A percentile compares a stretch with the other conserved stretches of the same genome.
These are phyloP conservation scores for Ilex aquifolium DNA, from an alignment of 257 asterid species.

Conservation along the genomic window DNA sequence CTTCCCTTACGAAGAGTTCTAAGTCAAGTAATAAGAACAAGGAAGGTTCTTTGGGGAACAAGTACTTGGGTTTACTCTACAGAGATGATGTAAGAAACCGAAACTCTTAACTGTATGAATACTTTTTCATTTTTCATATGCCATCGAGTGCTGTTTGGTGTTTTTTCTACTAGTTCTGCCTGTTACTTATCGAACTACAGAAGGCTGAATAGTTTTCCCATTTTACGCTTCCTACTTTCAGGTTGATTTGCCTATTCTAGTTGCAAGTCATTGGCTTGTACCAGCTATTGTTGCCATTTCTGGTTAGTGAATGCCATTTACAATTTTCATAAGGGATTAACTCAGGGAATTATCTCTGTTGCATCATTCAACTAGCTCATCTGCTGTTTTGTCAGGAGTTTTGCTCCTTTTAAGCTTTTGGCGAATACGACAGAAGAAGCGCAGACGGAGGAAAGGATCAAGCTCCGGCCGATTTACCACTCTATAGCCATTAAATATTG, in stretches of 20 bases:
- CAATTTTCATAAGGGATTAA: neutral
- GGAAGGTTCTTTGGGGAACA: constrained; percentile 44
- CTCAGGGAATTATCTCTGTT: neutral
- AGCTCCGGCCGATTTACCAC: constrained; percentile 45
- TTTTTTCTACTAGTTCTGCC: neutral
- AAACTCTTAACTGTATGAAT: neutral
- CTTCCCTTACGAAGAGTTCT: constrained; percentile 19
- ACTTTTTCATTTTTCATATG: neutral
- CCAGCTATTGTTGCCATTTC: constrained; percentile 63
- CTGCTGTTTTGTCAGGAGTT: constrained; percentile 40
- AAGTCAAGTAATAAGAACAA: constrained; percentile 24
- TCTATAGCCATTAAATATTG: constrained; percentile 16
- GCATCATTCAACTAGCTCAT: neutral
- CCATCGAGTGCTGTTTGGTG: neutral
- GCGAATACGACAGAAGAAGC: constrained; percentile 77
- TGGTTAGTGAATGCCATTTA: constrained; percentile 40
- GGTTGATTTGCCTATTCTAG: constrained; percentile 75
- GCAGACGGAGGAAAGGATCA: constrained; percentile 73
- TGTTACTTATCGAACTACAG: neutral
- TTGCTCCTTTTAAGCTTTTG: constrained; percentile 59
- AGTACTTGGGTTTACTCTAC: constrained; percentile 59
- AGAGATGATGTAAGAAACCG: constrained; percentile 70
- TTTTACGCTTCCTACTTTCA: constrained; percentile 23
- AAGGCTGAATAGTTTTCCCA: constrained; percentile 6
- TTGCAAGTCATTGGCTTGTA: constrained; percentile 84